A percentile compares a stretch with the other conserved stretches of the same genome.
These are phyloP conservation scores for Penicillium nucicola DNA, from an alignment of 495 filamentous ascomycete species.

Conservation along the genomic window DNA sequence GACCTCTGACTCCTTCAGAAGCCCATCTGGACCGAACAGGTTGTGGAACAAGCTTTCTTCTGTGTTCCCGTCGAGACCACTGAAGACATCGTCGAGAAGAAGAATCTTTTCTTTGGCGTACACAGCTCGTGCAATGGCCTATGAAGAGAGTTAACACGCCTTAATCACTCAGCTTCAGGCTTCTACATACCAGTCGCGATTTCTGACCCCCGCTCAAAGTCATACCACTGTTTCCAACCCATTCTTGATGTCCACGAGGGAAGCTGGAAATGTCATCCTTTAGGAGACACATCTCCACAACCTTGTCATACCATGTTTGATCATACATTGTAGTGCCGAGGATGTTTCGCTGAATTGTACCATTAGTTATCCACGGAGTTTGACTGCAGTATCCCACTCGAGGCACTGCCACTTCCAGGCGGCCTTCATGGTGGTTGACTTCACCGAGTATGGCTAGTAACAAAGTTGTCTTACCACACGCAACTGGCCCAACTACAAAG, in stretches of 20 bases:
- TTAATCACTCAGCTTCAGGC: too few species aligned
- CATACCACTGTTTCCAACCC: slow-evolving; percentile 32
- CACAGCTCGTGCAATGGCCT: slow-evolving; percentile 45
- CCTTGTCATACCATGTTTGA: slow-evolving; percentile 34
- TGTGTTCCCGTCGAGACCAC: slow-evolving; percentile 33
- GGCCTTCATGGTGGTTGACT: slow-evolving; percentile 16
- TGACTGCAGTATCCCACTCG: slow-evolving; percentile 36
- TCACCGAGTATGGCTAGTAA: slow-evolving; percentile 51
- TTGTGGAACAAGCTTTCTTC: slow-evolving; percentile 42
- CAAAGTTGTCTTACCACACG: slow-evolving; percentile 49
- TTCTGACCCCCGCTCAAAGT: slow-evolving; percentile 38
- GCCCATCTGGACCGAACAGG: slow-evolving; percentile 39
- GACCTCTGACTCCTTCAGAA: slow-evolving; percentile 28
- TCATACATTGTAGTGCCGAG: slow-evolving; percentile 23
- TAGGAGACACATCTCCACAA: slow-evolving; percentile 35
- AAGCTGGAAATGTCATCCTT: slow-evolving; percentile 29
- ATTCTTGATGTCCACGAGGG: slow-evolving; percentile 27
- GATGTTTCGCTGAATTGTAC: slow-evolving; percentile 38
- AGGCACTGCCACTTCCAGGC: slow-evolving; percentile 6
- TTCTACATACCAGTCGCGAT: slow-evolving; percentile 31
- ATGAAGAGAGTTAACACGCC: background rate
- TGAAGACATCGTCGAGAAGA: slow-evolving; percentile 38
- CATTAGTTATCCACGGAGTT: slow-evolving; percentile 40
- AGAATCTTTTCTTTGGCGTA: slow-evolving; percentile 38
- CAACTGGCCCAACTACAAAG: slow-evolving; percentile 31